Conservation (phyloP, 371 early-diverging fungal species). For the Blastocladiella emersonii region DNA sequence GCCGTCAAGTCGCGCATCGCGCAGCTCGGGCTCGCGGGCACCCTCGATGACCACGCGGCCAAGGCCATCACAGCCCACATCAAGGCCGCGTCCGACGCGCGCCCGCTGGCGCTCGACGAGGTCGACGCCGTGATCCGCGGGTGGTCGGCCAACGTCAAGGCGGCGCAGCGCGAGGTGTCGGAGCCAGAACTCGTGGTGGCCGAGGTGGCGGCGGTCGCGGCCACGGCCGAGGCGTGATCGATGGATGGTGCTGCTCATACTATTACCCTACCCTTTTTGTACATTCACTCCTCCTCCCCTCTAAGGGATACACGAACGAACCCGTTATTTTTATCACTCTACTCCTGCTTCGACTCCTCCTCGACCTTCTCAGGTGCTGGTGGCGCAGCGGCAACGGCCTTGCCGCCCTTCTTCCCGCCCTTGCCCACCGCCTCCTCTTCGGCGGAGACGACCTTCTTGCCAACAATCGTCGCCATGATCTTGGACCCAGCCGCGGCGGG, state of each 20-base stretch:
- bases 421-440: no score
- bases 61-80: slow-evolving; percentile 85
- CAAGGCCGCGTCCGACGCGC: slow-evolving; percentile 84
- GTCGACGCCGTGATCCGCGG: neutral
- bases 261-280: neutral
- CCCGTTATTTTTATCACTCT: no score
- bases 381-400: no score
- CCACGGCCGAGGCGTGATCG: no score
- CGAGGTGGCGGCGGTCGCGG: no score
- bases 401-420: no score
- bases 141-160: neutral
- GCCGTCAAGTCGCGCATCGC: slow-evolving; percentile 92
- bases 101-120: neutral
- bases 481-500: neutral
- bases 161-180: neutral
- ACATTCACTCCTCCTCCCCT: no score
- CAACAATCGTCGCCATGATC: neutral
- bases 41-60: slow-evolving; percentile 70
- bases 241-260: neutral
- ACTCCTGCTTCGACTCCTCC: no score
- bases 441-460: neutral
- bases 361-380: no score
- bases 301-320: no score
- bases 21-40: slow-evolving; percentile 55
- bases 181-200: neutral